Evolutionary conservation across 306 rosid species (phyloP).

Genomic region (Arachis stenosperma): DNA sequence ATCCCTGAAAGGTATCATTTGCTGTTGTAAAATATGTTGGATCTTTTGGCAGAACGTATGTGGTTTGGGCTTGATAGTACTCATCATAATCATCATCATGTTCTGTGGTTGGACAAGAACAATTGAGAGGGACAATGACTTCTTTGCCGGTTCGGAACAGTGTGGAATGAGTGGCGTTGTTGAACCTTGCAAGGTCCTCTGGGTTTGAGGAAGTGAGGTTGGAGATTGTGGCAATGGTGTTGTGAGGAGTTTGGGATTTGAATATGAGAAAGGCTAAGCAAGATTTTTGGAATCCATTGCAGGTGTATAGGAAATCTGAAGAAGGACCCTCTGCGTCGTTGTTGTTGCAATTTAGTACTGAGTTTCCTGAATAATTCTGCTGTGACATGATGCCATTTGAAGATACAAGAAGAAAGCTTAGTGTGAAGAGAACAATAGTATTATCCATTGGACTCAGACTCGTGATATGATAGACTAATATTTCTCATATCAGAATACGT

Average conservation of each 20-base stretch:
- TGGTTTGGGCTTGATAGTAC: conserved; percentile 54
- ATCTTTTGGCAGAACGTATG: neutral
- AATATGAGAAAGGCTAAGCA: conserved; percentile 64
- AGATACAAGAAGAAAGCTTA: conserved; percentile 12
- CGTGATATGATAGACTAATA: neutral
- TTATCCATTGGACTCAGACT: conserved; percentile 13
- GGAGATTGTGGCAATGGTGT: conserved; percentile 50
- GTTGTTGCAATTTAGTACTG: conserved; percentile 13
- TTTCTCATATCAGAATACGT: neutral
- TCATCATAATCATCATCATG: too few species aligned
- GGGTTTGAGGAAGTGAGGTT: conserved; percentile 58
- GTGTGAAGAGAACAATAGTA: neutral
- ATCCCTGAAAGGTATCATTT: conserved; percentile 53
- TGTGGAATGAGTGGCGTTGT: conserved; percentile 33
- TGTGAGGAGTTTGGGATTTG: conserved; percentile 56
- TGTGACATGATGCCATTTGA: conserved; percentile 23
- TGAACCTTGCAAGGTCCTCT: conserved; percentile 53
- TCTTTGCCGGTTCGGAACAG: conserved; percentile 48
- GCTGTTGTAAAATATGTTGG: conserved; percentile 48
- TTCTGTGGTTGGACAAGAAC: conserved; percentile 52
- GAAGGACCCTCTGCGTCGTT: conserved; percentile 40
- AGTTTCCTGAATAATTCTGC: conserved; percentile 42
- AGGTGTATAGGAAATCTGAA: conserved; percentile 48
- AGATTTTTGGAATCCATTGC: conserved; percentile 45
- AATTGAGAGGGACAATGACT: conserved; percentile 63